These are phyloP conservation scores for Solanum lycopersicoides DNA, from an alignment of 257 asterid species.

Conservation along the genomic window DNA sequence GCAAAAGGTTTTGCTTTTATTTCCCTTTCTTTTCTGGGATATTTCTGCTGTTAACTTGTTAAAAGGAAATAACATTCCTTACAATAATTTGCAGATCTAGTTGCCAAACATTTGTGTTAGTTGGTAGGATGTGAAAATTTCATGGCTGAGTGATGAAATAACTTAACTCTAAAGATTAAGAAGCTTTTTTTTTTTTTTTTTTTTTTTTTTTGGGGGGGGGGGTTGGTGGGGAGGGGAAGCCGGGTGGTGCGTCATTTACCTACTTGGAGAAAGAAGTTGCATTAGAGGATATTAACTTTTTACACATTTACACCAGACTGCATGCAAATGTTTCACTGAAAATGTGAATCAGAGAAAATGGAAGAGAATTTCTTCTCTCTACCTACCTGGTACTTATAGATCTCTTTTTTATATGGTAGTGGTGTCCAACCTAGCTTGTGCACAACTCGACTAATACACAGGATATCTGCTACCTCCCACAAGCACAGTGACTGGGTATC, in stretches of 20 bases:
- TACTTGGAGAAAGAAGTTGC: not conserved
- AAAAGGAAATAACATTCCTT: not conserved
- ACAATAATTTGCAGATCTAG: not conserved
- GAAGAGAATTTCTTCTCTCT: not conserved
- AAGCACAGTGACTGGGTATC: not conserved
- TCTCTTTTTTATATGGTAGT: not conserved
- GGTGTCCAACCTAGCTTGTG: not conserved
- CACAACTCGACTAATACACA: not conserved
- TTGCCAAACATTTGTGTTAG: not conserved
- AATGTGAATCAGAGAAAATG: not conserved
- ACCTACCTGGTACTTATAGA: not conserved
- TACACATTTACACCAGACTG: not conserved
- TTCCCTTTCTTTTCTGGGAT: not conserved
- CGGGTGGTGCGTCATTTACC: not conserved
- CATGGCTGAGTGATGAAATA: not conserved
- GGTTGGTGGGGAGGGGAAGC: no score
- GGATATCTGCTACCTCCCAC: not conserved
- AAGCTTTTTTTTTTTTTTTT: not conserved
- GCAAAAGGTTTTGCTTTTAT: slow-evolving; percentile 29
- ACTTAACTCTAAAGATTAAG: not conserved
- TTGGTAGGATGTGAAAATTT: not conserved
- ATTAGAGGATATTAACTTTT: not conserved
- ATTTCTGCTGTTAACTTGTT: not conserved
- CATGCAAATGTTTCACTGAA: not conserved
- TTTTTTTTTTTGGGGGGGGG: no score